Evolutionary conservation across 176 grass and related monocot species (phyloP), one percentile per base, ranked within the genome.

Genomic region (Bolboschoenus planiculmis): DNA sequence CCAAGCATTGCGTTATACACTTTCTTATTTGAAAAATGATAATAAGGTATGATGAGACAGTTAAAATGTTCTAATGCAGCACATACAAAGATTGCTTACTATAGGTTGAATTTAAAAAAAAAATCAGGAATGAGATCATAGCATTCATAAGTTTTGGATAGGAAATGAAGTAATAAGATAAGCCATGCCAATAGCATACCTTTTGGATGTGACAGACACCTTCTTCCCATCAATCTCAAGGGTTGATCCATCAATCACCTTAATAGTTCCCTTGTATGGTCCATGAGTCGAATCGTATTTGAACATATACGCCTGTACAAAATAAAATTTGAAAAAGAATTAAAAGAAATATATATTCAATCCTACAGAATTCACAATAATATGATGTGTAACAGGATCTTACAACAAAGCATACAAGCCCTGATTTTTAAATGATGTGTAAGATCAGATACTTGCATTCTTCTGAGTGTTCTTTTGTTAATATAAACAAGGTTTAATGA

Each of bases 191-290:
- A 18, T 35, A 31, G 31, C 81, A 85, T 85, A 98, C 95, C 94
- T 93, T 84, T 93, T 97, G 82, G 81, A 93, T 78, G 91, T 91
- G 74, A 93, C 79, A 59, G 85, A 83, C 36, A 91, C 87, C 76
- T 85, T 93, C 84, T 93, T 97, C 81, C 91, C 94, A 88, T 97
- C 89, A 58, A 97, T 95, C 82, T 93, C 91, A 85, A 97, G 85
- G 43, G 84, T 88, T 30, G 91, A 90, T 20, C 71, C 84, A 58
- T 97, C 89, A 42, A 91, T 26, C 65, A 93, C 91, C 79, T 89
- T 90, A 72, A 97, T 90, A 71, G 83, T 82, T 76, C 94, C 87
- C 83, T 91, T 93, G 81, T 89, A 97, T 84, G 61, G 71, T 59
- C 94, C 87, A 53, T 97, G 94, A 0, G 88, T 93, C 0, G 91